Conservation (phyloP, 2,329 filamentous ascomycete genomes). For the Hymenotorrendiella dingleyae region DNA sequence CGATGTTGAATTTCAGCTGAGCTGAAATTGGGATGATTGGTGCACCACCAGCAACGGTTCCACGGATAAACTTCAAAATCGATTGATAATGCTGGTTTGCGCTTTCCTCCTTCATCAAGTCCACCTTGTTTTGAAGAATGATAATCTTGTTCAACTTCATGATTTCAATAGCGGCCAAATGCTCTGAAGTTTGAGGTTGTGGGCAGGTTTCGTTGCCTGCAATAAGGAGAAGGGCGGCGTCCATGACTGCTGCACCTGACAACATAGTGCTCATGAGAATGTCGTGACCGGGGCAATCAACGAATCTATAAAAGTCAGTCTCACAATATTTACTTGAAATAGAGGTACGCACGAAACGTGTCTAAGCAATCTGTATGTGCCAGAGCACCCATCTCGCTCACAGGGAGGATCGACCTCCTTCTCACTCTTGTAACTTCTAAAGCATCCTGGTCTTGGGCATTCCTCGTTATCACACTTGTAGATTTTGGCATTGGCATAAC, state of each 20-base stretch:
- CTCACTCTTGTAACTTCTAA: slow-evolving; percentile 95
- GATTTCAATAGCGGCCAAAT: slow-evolving; percentile 98
- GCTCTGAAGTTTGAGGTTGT: slow-evolving; percentile 96
- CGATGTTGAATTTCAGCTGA: slow-evolving; percentile 99
- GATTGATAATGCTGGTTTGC: slow-evolving; percentile 93
- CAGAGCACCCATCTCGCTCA: slow-evolving; percentile 84
- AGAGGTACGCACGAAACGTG: slow-evolving; percentile 74
- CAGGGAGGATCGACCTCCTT: slow-evolving; percentile 97
- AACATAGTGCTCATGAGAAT: slow-evolving; percentile 99
- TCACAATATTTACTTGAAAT: background rate
- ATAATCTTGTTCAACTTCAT: slow-evolving; percentile 99
- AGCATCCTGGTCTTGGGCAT: slow-evolving; percentile 92
- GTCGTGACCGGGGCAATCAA: slow-evolving; percentile 98
- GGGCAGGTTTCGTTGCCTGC: slow-evolving; percentile 98
- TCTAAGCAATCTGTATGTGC: slow-evolving; percentile 81
- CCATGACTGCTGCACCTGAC: slow-evolving; percentile 98
- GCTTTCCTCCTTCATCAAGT: slow-evolving; percentile 93
- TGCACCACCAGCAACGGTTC: slow-evolving; percentile 89
- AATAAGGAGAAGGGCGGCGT: slow-evolving; percentile 91
- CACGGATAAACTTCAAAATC: slow-evolving; percentile 96
- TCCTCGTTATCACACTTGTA: slow-evolving; percentile 94
- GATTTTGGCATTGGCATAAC: slow-evolving; percentile 98
- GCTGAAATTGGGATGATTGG: slow-evolving; percentile 96
- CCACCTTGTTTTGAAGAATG: slow-evolving; percentile 99
- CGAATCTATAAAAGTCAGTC: slow-evolving; percentile 58